Conservation (phyloP, 2,329 filamentous ascomycete species). For the Microcera coccophila region DNA sequence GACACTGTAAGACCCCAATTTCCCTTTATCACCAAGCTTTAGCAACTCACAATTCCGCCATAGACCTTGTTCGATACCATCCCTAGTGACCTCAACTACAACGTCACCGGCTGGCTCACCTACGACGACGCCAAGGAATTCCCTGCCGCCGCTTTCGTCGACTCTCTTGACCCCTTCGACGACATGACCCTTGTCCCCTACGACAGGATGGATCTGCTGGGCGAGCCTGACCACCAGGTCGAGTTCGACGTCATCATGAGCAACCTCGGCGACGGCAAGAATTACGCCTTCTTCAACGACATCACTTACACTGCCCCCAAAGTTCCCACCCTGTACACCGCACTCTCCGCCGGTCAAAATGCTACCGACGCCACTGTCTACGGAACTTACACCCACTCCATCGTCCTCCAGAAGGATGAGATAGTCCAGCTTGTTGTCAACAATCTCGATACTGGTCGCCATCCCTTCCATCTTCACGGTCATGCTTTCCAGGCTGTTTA, state of each 20-base stretch:
- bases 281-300: constrained; percentile 68
- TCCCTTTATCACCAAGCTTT: no score
- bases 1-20: constrained; percentile 49
- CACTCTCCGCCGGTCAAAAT: constrained; percentile 58
- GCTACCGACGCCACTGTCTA: constrained; percentile 60
- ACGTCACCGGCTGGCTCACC: constrained; percentile 60
- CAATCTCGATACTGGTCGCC: constrained; percentile 67
- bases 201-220: constrained; percentile 60
- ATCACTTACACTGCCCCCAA: constrained; percentile 70
- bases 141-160: constrained; percentile 51
- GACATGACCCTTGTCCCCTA: constrained; percentile 68
- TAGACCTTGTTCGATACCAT: constrained; percentile 65
- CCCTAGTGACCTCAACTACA: constrained; percentile 64
- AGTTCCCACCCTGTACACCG: constrained; percentile 77
- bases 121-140: constrained; percentile 48
- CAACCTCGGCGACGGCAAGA: constrained; percentile 58
- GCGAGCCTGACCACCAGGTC: constrained; percentile 60
- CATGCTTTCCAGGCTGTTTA: constrained; percentile 68
- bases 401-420: constrained; percentile 63
- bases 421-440: constrained; percentile 71
- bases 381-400: constrained; percentile 60
- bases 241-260: constrained; percentile 61
- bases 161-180: constrained; percentile 65
- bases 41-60: neutral
- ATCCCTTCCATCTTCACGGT: constrained; percentile 77